Base-by-base conservation (phyloP, 2,329 filamentous ascomycete species). In the Penicillium sp. region DNA sequence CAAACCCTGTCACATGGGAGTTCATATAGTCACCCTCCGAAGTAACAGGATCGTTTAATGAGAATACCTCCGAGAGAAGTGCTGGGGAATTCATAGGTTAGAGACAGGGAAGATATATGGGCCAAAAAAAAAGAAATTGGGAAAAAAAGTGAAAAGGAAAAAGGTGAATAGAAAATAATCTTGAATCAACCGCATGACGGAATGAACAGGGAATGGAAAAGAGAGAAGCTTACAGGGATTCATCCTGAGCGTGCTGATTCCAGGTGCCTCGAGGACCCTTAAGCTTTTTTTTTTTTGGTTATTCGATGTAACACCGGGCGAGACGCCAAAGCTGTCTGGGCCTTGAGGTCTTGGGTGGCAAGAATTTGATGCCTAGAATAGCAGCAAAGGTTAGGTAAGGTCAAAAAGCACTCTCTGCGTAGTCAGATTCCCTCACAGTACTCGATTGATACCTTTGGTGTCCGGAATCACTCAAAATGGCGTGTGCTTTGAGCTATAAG, bases 11-110 rank as follows among this genome's bases (percentile, higher is more conserved):
- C 61, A 72, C 59, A 62, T 75, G 74, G 33, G 69, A 62, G 52
- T 65, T 69, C 58, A 73, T 70, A 65, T 74, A 78, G 66, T 77
- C 75, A 62, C 70, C 70, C 60, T 76, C 75, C 49, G 75, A 70
- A 54, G 71, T 70, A 44, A 72, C 68, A 25, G 74, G 68, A 64
- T 71, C 73, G 56, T 75, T 74, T 70, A 78, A 58, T 64, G 68
- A 56, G 72, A 75, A 62, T 68, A 66, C 58, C 60, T 76, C 54
- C 71, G 76, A 59, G 70, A 69, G 57, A 73, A 69, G 66, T 62
- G 67, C 66, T 65, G 66, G 45, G 52, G 51, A 58, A 49, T 53
- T 47, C 54, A 56, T 45, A 52, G 41, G 42, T 55, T 51, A 55
- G 51, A 39, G 36, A 35, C 15, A 17, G 23, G 55, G 52, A 53